A percentile compares a stretch with the other conserved stretches of the same genome.
Conservation (phyloP, 805 yeast species). For the Debaryomyces tyrocola region DNA sequence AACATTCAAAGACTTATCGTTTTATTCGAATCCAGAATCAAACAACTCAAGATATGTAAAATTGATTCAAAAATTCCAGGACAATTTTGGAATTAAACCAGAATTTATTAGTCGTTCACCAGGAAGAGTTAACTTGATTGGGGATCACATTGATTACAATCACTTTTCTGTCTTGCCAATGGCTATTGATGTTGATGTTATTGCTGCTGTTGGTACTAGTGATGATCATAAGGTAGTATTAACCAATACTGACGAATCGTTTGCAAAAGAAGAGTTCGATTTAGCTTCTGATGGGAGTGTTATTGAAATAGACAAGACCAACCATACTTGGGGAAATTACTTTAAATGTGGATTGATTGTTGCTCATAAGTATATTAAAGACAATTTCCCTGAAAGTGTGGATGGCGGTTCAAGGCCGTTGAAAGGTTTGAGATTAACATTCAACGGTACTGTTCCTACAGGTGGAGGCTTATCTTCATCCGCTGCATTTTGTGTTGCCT, state of each 20-base stretch:
- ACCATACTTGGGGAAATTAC: slow-evolving; percentile 65
- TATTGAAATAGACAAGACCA: slow-evolving; percentile 47
- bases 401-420: slow-evolving; percentile 22
- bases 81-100: slow-evolving; percentile 27
- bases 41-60: slow-evolving; percentile 27
- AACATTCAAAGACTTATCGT: slow-evolving; percentile 29
- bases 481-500: slow-evolving; percentile 70
- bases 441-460: slow-evolving; percentile 68
- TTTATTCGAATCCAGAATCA: slow-evolving; percentile 29
- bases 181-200: slow-evolving; percentile 66
- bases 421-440: slow-evolving; percentile 51
- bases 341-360: slow-evolving; percentile 65
- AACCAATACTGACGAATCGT: slow-evolving; percentile 33
- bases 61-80: slow-evolving; percentile 22
- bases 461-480: slow-evolving; percentile 72
- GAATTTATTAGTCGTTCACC: slow-evolving; percentile 62
- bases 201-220: slow-evolving; percentile 47
- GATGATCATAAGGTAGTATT: slow-evolving; percentile 27
- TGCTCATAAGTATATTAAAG: slow-evolving; percentile 49
- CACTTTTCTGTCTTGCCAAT: slow-evolving; percentile 68
- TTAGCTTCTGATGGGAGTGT: slow-evolving; percentile 41
- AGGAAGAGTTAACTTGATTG: slow-evolving; percentile 74
- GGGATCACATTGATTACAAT: slow-evolving; percentile 74
- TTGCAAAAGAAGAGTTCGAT: slow-evolving; percentile 34
- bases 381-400: slow-evolving; percentile 26